These are phyloP conservation scores for Leccinum longicurvipes DNA, from an alignment of 768 basidiomycete species.

Conservation along the genomic window DNA sequence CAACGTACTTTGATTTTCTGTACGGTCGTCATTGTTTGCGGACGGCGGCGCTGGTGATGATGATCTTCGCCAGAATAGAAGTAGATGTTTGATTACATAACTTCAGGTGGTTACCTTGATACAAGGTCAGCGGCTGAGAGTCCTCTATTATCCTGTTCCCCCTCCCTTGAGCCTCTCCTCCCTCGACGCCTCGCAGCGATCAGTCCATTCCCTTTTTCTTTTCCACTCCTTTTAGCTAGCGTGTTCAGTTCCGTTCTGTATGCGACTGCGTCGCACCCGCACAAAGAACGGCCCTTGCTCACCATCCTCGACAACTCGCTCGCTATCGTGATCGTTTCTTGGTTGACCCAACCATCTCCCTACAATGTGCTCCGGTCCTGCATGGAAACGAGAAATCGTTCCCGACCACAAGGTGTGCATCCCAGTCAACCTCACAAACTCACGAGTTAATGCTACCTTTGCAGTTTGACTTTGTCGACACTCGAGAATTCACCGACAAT, in stretches of 20 bases:
- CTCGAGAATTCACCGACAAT: slow-evolving; percentile 87
- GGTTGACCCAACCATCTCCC: slow-evolving; percentile 4
- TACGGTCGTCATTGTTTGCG: slow-evolving; percentile 71
- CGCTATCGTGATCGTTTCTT: slow-evolving; percentile 21
- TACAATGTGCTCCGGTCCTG: slow-evolving; percentile 53
- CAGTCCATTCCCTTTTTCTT: slow-evolving; percentile 22
- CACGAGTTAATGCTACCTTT: slow-evolving; percentile 1
- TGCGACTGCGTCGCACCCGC: slow-evolving; percentile 36
- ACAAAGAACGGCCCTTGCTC: slow-evolving; percentile 23
- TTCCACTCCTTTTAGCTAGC: slow-evolving; percentile 20
- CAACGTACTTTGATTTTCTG: slow-evolving; percentile 78
- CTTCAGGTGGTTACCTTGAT: slow-evolving; percentile 10
- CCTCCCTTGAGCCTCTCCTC: background rate
- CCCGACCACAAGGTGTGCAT: slow-evolving; percentile 89
- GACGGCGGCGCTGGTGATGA: background rate
- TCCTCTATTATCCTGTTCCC: slow-evolving; percentile 8
- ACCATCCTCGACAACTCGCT: slow-evolving; percentile 22
- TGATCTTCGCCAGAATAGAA: too few relatives aligned
- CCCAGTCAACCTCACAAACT: background rate
- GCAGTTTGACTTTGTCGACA: slow-evolving; percentile 97
- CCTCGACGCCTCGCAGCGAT: slow-evolving; percentile 8
- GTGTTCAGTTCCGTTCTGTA: slow-evolving; percentile 18
- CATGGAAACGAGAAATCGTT: slow-evolving; percentile 97
- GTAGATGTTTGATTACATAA: slow-evolving; percentile 13
- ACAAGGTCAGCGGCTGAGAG: background rate